Conservation (phyloP, 2,329 filamentous ascomycete species). For the Penicillium janthinellum region DNA sequence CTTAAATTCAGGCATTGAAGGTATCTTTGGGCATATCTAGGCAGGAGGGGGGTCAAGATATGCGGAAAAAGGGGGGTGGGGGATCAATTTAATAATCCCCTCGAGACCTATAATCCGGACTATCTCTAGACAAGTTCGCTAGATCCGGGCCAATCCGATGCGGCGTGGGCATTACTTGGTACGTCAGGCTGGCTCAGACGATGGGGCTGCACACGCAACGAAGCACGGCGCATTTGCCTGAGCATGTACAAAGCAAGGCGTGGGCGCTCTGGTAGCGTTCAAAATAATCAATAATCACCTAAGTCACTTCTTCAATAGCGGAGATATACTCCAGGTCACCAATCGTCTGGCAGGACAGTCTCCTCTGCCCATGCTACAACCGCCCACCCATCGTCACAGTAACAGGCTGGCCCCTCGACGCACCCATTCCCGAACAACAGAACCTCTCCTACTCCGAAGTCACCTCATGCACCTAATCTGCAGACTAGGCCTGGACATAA, state of each 20-base stretch:
- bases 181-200: conserved; percentile 37
- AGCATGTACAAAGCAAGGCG: conserved; percentile 27
- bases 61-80: too few relatives aligned
- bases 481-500: conserved; percentile 31
- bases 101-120: too few relatives aligned
- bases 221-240: conserved; percentile 28
- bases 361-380: conserved; percentile 39
- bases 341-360: conserved; percentile 41
- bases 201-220: conserved; percentile 43
- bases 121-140: not conserved
- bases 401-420: conserved; percentile 26
- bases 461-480: conserved; percentile 31
- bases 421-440: conserved; percentile 10
- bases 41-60: too few relatives aligned
- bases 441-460: conserved; percentile 30
- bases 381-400: conserved; percentile 34
- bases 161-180: conserved; percentile 34
- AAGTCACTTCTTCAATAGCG: not conserved
- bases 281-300: not conserved
- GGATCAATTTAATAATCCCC: too few relatives aligned
- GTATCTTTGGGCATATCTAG: too few relatives aligned
- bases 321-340: conserved; percentile 26
- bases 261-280: conserved; percentile 27
- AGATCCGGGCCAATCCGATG: conserved; percentile 33
- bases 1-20: too few relatives aligned